Evolutionary conservation across 2,329 filamentous ascomycete genomes (phyloP).

Genomic region (Exophiala phaeomuriformis): DNA sequence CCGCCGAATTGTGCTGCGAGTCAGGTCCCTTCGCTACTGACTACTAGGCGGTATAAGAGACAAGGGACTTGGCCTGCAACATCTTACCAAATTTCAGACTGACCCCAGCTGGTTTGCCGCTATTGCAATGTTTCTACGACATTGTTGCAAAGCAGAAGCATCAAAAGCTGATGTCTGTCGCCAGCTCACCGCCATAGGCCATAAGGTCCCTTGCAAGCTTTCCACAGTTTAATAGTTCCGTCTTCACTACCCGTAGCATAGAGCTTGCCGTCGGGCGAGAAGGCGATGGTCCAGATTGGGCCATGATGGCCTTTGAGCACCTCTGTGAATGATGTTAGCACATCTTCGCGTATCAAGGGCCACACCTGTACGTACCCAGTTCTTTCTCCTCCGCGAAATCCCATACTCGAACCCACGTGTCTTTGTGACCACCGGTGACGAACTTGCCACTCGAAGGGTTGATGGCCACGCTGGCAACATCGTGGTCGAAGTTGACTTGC

Average conservation of each 20-base stretch:
- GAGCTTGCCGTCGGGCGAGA: slow-evolving; percentile 89
- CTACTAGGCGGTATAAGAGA: too few species aligned
- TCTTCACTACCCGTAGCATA: slow-evolving; percentile 97
- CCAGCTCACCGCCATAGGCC: slow-evolving; percentile 53
- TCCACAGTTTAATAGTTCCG: slow-evolving; percentile 90
- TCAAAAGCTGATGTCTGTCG: not conserved
- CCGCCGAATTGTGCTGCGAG: not conserved
- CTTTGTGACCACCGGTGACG: slow-evolving; percentile 81
- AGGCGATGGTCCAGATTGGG: slow-evolving; percentile 91
- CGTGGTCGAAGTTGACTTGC: slow-evolving; percentile 69
- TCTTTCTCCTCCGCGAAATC: slow-evolving; percentile 77
- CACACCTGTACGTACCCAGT: slow-evolving; percentile 49
- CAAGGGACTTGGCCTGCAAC: not conserved
- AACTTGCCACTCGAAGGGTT: slow-evolving; percentile 74
- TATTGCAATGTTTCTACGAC: not conserved
- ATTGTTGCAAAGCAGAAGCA: not conserved
- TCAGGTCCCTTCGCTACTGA: too few species aligned
- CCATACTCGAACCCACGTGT: slow-evolving; percentile 96
- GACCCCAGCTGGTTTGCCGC: not conserved
- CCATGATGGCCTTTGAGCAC: slow-evolving; percentile 96
- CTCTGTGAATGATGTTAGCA: slow-evolving; percentile 47
- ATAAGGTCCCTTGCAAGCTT: slow-evolving; percentile 58
- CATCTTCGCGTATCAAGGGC: slow-evolving; percentile 3
- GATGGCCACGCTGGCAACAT: slow-evolving; percentile 82
- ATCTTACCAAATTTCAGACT: not conserved